Percentiles rank a stretch among this genome's conserved stretches.
phyloP scores from a whole-genome alignment of 176 grass and related monocot genomes.

The Phyllostachys edulis region DNA sequence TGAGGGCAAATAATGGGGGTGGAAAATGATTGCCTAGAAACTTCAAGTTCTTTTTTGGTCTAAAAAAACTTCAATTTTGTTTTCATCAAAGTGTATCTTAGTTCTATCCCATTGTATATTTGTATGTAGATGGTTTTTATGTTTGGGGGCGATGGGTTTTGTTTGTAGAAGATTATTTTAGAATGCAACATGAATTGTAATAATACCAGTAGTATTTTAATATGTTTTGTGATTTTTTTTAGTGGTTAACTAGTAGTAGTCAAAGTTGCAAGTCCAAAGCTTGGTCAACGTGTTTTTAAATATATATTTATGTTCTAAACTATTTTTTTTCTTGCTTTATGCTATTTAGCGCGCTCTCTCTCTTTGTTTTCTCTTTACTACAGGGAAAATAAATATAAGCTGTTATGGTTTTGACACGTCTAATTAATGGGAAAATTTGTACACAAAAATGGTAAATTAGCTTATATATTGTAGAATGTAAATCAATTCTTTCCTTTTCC shows the following conservation, averaged over 20 bases:
- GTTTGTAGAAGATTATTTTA: background rate
- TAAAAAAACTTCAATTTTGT: background rate
- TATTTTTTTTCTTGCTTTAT: background rate
- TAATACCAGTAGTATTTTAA: background rate
- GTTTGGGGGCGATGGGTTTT: background rate
- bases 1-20: background rate
- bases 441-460: no score
- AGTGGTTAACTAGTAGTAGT: background rate
- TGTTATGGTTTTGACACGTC: no score
- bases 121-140: background rate
- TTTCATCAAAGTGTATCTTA: background rate
- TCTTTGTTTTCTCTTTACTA: no score
- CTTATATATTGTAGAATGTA: no score
- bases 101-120: background rate
- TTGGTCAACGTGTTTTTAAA: background rate
- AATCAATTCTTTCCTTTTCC: no score
- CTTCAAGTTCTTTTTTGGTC: background rate
- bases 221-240: background rate
- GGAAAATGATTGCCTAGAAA: background rate
- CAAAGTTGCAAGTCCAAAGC: background rate
- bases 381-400: no score
- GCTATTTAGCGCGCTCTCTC: background rate
- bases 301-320: background rate
- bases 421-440: no score
- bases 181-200: background rate